Evolutionary conservation across 139 green algal genomes (phyloP).

Genomic region (Ostreobium quekettii): DNA sequence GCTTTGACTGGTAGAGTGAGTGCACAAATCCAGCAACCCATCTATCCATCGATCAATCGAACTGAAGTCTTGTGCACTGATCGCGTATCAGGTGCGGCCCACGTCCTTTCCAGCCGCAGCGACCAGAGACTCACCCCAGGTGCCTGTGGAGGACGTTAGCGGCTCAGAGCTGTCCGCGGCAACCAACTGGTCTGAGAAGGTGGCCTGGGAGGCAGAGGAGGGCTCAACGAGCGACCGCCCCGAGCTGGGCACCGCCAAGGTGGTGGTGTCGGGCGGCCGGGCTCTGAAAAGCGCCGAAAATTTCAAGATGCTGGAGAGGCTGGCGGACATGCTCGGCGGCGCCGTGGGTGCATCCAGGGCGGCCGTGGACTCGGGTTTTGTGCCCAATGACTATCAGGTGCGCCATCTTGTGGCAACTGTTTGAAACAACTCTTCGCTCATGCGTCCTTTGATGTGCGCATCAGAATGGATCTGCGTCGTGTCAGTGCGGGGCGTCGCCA

Average conservation of each 20-base stretch:
- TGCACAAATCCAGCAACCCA: too few species aligned
- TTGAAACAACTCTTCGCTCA: too few species aligned
- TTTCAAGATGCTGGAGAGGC: slow-evolving; percentile 69
- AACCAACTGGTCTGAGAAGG: neutral
- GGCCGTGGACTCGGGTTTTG: slow-evolving; percentile 82
- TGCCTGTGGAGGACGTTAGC: slow-evolving; percentile 36
- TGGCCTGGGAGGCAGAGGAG: slow-evolving; percentile 53
- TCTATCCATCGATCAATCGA: too few species aligned
- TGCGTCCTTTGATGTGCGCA: too few species aligned
- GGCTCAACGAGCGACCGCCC: slow-evolving; percentile 46
- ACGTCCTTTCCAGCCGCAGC: slow-evolving; percentile 54
- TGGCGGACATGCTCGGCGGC: slow-evolving; percentile 77
- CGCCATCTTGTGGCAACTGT: too few species aligned
- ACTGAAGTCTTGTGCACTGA: too few species aligned
- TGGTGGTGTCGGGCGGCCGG: slow-evolving; percentile 69
- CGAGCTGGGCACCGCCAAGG: slow-evolving; percentile 59
- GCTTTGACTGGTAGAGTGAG: too few species aligned
- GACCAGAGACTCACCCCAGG: neutral
- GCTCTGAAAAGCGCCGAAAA: slow-evolving; percentile 78
- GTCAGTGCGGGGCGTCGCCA: too few species aligned
- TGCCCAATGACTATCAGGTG: slow-evolving; percentile 83
- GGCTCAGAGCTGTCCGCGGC: slow-evolving; percentile 35
- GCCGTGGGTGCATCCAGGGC: slow-evolving; percentile 81
- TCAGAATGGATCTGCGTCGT: too few species aligned
- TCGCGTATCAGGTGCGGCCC: slow-evolving; percentile 45